Evolutionary conservation across 371 early-diverging fungal species (phyloP).

Genomic region (Mucor irregularis): DNA sequence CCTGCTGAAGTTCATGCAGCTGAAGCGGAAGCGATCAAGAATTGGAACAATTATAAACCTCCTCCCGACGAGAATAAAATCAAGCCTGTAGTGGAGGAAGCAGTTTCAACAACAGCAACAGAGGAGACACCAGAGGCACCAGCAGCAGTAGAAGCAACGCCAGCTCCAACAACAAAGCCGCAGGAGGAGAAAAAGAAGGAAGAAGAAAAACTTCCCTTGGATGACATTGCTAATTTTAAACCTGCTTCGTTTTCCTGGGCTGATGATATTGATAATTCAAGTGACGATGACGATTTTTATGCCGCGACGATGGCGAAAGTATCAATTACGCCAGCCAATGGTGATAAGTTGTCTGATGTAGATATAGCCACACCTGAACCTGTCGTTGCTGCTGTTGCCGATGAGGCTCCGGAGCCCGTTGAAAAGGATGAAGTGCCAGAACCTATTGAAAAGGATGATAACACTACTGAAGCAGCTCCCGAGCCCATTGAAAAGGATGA

Average conservation of each 20-base stretch:
- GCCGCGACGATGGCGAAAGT: no score
- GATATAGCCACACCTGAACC: not conserved
- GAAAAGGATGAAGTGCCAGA: not conserved
- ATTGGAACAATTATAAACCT: constrained; percentile 11
- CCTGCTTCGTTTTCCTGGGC: constrained; percentile 11
- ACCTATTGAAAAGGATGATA: not conserved
- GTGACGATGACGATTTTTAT: constrained; percentile 1
- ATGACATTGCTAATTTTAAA: not conserved
- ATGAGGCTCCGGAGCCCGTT: not conserved
- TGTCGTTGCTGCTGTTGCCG: not conserved
- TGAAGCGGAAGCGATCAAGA: not conserved
- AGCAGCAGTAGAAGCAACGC: no score
- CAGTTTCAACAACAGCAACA: no score
- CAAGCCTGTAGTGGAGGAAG: no score
- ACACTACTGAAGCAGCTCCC: no score
- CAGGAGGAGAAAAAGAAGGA: no score
- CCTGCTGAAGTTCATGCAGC: not conserved
- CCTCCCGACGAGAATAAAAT: not conserved
- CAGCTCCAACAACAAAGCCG: no score
- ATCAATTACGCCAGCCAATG: no score
- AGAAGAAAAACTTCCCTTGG: not conserved
- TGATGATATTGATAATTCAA: constrained; percentile 9
- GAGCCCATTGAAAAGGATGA: no score
- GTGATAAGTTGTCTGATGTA: not conserved
- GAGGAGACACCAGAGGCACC: no score